Evolutionary conservation across 2,329 filamentous ascomycete species (phyloP), one percentile per base, ranked within the genome.

Genomic region (Monascus ruber): DNA sequence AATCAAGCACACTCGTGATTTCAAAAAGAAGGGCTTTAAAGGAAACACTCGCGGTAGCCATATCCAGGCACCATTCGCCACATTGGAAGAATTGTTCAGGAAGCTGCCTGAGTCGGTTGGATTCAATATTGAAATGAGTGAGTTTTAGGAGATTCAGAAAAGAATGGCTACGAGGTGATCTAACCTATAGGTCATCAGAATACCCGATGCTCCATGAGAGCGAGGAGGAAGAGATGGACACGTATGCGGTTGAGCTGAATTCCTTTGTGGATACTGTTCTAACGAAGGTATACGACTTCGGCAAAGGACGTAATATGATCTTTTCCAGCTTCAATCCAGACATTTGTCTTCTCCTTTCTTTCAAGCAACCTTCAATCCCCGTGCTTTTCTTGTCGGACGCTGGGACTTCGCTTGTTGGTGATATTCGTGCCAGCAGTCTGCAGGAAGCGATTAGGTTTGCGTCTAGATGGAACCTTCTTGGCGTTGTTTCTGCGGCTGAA

Each of bases 301-400:
- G 81, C 25, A 76, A 78, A 42, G 76, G 81, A 42, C 76, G 91
- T n/a, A 87, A 94, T 65, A 83, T 98, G 60, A 86, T 98, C 49
- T 96, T 98, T 66, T 94, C 85, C 47, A 91, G 84, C 36, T 98
- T 98, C 69, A 94, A 96, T 63, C 91, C 91, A 0, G 91, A 98
- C 54, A 87, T 98, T 34, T 98, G 91, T 59, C 74, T 98, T 9
- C 78, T 94, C 48, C 70, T 96, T 32, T 91, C 83, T 40, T 94
- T 94, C 73, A 98, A 98, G 68, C 91, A 98, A 66, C 89, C 89
- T 1, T 93, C 84, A 34, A 95, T 95, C 40, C 93, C 91, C 0
- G 87, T 98, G 43, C 70, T 98, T 45, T 98, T 98, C 67, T 72
- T 98, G 32, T 93, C 83, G 0, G 91, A 98, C 53, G 85, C 87